Conservation (phyloP, 805 yeast genomes). For the Candida pini region DNA sequence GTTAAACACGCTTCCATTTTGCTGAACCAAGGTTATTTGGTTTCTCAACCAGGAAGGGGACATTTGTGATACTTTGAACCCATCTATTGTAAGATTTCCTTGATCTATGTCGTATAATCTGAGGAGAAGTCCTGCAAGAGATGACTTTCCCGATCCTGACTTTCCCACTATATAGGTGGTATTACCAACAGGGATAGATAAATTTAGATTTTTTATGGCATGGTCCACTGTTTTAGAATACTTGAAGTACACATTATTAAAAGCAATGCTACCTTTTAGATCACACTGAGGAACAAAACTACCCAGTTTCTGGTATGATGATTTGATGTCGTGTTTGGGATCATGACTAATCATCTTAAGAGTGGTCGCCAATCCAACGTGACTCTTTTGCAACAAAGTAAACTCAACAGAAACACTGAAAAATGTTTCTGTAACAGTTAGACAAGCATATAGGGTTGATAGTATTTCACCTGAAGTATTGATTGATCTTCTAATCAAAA, state of each 20-base stretch:
- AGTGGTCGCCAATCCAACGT: constrained; percentile 56
- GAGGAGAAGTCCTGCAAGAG: constrained; percentile 59
- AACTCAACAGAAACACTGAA: constrained; percentile 51
- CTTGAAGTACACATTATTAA: constrained; percentile 52
- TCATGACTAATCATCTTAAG: constrained; percentile 30
- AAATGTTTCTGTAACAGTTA: constrained; percentile 61
- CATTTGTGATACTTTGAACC: constrained; percentile 37
- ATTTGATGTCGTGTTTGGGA: constrained; percentile 2
- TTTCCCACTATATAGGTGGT: constrained; percentile 70
- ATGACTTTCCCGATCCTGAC: constrained; percentile 94
- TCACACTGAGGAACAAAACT: constrained; percentile 20
- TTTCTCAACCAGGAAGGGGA: constrained; percentile 48
- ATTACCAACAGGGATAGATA: constrained; percentile 39
- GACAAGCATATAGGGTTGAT: constrained; percentile 78
- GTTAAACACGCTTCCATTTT: constrained; percentile 59
- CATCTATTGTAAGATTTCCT: constrained; percentile 62
- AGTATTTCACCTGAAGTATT: constrained; percentile 59
- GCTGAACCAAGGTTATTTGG: constrained; percentile 71
- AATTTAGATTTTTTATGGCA: constrained; percentile 42
- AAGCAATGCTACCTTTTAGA: constrained; percentile 44
- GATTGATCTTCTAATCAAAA: constrained; percentile 48
- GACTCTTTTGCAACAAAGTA: constrained; percentile 63
- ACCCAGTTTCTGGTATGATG: neutral
- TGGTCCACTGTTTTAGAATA: constrained; percentile 53
- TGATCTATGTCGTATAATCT: constrained; percentile 47